Evolutionary conservation across 2,329 filamentous ascomycete genomes (phyloP).

Genomic region (Trichophyton rubrum): DNA sequence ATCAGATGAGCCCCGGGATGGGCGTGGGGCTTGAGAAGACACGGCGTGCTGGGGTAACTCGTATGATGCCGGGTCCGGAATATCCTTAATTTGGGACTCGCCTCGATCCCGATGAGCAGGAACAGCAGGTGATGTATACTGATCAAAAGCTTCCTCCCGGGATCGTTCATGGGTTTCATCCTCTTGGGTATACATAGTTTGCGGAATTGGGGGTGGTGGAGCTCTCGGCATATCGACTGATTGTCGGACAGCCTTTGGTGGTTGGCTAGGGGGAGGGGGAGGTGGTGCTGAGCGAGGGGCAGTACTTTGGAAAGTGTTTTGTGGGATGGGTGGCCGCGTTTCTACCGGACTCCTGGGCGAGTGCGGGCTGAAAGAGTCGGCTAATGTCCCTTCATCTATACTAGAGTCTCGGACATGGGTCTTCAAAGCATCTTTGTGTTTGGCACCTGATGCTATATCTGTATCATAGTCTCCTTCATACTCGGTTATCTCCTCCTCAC

Average conservation of each 20-base stretch:
- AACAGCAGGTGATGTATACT: slow-evolving; percentile 26
- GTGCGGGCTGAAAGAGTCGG: slow-evolving; percentile 42
- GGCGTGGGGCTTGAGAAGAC: slow-evolving; percentile 29
- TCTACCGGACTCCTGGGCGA: slow-evolving; percentile 32
- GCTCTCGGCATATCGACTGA: slow-evolving; percentile 61
- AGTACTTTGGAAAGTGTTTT: slow-evolving; percentile 36
- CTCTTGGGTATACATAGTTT: slow-evolving; percentile 17
- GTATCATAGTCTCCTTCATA: slow-evolving; percentile 98
- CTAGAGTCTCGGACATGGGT: slow-evolving; percentile 66
- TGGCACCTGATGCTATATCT: slow-evolving; percentile 86
- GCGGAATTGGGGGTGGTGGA: slow-evolving; percentile 50
- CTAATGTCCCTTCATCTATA: slow-evolving; percentile 52
- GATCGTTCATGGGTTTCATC: slow-evolving; percentile 38
- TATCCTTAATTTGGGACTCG: neutral
- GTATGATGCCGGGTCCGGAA: slow-evolving; percentile 10
- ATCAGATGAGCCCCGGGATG: slow-evolving; percentile 50
- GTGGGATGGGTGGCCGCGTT: slow-evolving; percentile 40
- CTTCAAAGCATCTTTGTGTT: slow-evolving; percentile 85
- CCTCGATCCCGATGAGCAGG: slow-evolving; percentile 19
- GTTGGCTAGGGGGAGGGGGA: slow-evolving; percentile 51
- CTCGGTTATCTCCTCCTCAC: slow-evolving; percentile 72
- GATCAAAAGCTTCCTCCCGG: slow-evolving; percentile 42
- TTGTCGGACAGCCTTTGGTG: slow-evolving; percentile 43
- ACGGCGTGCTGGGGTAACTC: slow-evolving; percentile 32
- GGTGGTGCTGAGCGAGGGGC: slow-evolving; percentile 47